These are phyloP conservation scores for Patellifolia procumbens DNA, from an alignment of 179 eudicot genomes.

Conservation along the genomic window DNA sequence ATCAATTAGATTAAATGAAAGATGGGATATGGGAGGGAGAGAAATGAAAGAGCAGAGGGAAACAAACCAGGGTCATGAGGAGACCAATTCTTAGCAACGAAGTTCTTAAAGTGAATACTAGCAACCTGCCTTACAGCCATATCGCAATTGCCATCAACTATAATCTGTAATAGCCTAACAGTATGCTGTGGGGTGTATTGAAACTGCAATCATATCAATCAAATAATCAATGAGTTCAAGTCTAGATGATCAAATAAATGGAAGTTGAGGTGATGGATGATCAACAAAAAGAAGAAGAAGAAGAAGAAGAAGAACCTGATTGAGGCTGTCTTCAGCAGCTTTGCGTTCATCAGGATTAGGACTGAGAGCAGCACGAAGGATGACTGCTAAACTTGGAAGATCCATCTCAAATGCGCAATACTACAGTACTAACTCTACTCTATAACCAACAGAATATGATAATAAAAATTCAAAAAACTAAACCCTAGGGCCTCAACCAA, in stretches of 20 bases:
- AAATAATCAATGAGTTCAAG: not conserved
- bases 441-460: not conserved
- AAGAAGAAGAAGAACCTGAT: slow-evolving; percentile 62
- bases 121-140: slow-evolving; percentile 89
- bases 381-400: slow-evolving; percentile 69
- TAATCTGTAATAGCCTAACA: slow-evolving; percentile 87
- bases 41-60: not conserved
- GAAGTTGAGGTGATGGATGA: too few relatives aligned
- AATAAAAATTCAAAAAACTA: slow-evolving; percentile 9
- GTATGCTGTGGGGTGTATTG: slow-evolving; percentile 88
- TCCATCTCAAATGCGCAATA: slow-evolving; percentile 53
- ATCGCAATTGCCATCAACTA: slow-evolving; percentile 83
- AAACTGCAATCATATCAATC: slow-evolving; percentile 49
- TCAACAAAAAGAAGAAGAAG: not conserved
- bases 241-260: too few relatives aligned
- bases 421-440: slow-evolving; percentile 21
- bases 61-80: slow-evolving; percentile 81
- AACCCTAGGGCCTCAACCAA: slow-evolving; percentile 32
- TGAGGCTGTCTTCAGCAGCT: slow-evolving; percentile 91
- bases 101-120: slow-evolving; percentile 91
- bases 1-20: too few relatives aligned
- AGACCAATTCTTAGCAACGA: slow-evolving; percentile 85
- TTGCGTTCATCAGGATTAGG: slow-evolving; percentile 91
- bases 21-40: too few relatives aligned
- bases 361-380: slow-evolving; percentile 93